phyloP scores from a whole-genome alignment of 306 rosid genomes.

The Glycine tomentella region DNA sequence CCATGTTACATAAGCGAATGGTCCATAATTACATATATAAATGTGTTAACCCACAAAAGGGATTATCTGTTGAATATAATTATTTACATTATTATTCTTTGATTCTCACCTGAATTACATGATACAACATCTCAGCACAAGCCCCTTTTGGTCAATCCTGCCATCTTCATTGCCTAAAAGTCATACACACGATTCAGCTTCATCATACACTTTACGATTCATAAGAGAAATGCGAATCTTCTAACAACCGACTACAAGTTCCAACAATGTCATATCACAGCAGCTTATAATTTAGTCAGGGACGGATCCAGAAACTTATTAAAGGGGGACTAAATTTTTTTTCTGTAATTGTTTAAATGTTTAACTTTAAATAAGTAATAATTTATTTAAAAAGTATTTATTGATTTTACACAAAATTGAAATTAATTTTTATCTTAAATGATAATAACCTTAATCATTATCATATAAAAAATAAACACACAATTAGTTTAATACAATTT shows the following conservation, averaged over 20 bases:
- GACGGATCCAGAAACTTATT: no score
- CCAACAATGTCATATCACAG: conserved; percentile 5
- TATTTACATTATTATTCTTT: conserved; percentile 60
- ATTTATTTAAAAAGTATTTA: no score
- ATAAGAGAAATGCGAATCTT: conserved; percentile 13
- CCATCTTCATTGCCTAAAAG: conserved; percentile 89
- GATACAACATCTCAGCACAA: conserved; percentile 87
- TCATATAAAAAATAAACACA: no score
- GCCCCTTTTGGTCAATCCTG: conserved; percentile 85
- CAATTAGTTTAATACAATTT: no score
- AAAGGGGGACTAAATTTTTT: no score
- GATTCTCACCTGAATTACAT: conserved; percentile 62
- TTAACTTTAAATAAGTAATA: no score
- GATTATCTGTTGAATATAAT: conserved; percentile 51
- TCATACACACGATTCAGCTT: conserved; percentile 34
- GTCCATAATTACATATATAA: conserved; percentile 57
- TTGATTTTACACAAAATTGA: no score
- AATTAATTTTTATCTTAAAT: no score
- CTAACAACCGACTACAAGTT: conserved; percentile 30
- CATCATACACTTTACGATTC: conserved; percentile 29
- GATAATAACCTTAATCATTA: no score
- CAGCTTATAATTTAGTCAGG: not conserved
- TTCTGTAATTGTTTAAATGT: no score
- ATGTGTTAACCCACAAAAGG: conserved; percentile 55
- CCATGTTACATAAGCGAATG: conserved; percentile 49